Base-by-base conservation (phyloP, 2,329 filamentous ascomycete species). In the Shiraia bambusicola region DNA sequence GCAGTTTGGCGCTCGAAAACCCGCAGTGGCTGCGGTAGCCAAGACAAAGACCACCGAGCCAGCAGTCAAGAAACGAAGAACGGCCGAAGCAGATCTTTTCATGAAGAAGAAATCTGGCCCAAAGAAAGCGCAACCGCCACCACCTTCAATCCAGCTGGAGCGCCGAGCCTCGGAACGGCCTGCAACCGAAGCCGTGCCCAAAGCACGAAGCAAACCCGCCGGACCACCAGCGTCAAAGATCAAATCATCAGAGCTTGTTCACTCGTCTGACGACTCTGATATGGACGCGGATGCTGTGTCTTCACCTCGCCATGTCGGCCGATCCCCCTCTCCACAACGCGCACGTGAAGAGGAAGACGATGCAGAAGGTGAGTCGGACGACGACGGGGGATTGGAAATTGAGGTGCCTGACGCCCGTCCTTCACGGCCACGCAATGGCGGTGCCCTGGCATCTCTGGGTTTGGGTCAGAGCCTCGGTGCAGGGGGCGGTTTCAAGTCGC, bases 91-190 rank as follows among this genome's bases (percentile, higher is more conserved):
- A 4, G 29, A 15, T 7, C 13, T 30, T 19, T 42, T 42, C 28
- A 12, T 42, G 32, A 42, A 42, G 33, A 42, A 42, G 32, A 42
- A 36, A 14, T 10, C 32, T 7, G 17, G 19, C 8, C 13, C 50
- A 1, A 65, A 59, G 42, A 66, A 66, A 42, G 13, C 49, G 10
- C 47, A 52, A 26, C 45, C 19, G 19, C 19, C 54, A 2, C 46
- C 52, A 12, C 61, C 65, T 6, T 41, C 54, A 2, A 66, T 71
- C 26, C 59, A 62, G 28, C 58, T 71, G 24, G 69, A 72, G 25
- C 63, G 68, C 29, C 56, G 58, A 15, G 68, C 67, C 11, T 59
- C 63, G 4, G 56, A 52, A 37, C 54, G 40, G 10, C 27, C 32
- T 2, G 15, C 50, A 12, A 39, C 40, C 12, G 48, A 45, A 9